Conservation (phyloP, 495 filamentous ascomycete genomes). For the Penicillium odoratum region DNA sequence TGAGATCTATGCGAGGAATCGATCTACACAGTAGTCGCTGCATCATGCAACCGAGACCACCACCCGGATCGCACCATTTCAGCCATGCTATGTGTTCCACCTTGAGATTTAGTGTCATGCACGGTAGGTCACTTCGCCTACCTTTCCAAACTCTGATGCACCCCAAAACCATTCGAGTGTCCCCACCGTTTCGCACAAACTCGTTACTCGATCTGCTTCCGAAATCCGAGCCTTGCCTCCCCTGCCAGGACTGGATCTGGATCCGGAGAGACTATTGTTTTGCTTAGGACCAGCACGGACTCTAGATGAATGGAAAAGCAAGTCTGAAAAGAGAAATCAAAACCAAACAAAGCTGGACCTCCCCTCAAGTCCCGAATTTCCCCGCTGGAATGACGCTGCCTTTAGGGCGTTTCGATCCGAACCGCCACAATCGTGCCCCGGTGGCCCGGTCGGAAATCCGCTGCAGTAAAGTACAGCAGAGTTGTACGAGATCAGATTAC, state of each 20-base stretch:
- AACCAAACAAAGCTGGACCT: too few species aligned
- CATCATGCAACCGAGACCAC: slow-evolving; percentile 21
- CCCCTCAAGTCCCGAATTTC: slow-evolving; percentile 12
- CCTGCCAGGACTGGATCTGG: not conserved
- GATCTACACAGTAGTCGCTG: slow-evolving; percentile 28
- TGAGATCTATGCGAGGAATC: slow-evolving; percentile 25
- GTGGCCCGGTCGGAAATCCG: slow-evolving; percentile 19
- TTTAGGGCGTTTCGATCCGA: slow-evolving; percentile 25
- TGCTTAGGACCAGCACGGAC: not conserved
- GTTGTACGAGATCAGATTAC: slow-evolving; percentile 19
- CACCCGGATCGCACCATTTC: slow-evolving; percentile 27
- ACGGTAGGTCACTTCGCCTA: slow-evolving; percentile 32
- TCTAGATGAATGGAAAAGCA: not conserved
- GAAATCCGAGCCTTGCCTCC: not conserved
- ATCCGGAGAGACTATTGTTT: not conserved
- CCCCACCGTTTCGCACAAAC: not conserved
- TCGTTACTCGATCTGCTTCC: not conserved
- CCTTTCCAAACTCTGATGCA: slow-evolving; percentile 8
- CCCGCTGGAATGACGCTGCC: slow-evolving; percentile 10
- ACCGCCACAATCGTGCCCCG: slow-evolving; percentile 26
- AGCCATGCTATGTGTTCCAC: slow-evolving; percentile 28
- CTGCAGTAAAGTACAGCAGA: slow-evolving; percentile 7
- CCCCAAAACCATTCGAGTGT: not conserved
- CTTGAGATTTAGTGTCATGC: slow-evolving; percentile 28
- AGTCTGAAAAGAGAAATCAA: not conserved